A percentile compares a stretch with the other conserved stretches of the same genome.
These are phyloP conservation scores for Dipteronia sinensis DNA, from an alignment of 345 rosid genomes.

Conservation along the genomic window DNA sequence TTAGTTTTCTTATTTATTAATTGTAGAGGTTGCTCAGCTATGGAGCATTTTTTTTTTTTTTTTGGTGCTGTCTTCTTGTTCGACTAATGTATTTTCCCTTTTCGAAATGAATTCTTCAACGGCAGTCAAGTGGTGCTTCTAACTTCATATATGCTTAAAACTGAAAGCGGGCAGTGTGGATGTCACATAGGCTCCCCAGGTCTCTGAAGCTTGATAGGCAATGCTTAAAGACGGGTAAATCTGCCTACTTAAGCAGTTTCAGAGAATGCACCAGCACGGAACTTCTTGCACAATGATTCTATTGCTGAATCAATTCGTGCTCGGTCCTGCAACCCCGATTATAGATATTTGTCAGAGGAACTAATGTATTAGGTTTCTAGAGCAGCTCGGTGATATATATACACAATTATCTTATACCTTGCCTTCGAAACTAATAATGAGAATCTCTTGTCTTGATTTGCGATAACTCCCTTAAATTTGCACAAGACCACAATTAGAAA, in stretches of 20 bases:
- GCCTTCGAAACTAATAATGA: constrained; percentile 63
- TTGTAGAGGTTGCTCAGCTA: neutral
- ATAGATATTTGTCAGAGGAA: neutral
- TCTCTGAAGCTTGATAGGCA: constrained; percentile 12
- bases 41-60: neutral
- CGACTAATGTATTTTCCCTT: neutral
- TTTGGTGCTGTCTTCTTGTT: neutral
- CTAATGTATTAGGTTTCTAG: neutral
- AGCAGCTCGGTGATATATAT: neutral
- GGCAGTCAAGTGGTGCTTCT: neutral
- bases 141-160: constrained; percentile 1
- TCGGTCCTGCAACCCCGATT: constrained; percentile 48
- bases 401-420: constrained; percentile 56
- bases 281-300: constrained; percentile 58
- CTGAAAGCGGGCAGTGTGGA: neutral
- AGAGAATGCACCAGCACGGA: constrained; percentile 45
- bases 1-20: neutral
- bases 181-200: constrained; percentile 8
- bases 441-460: constrained; percentile 71
- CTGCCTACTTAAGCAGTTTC: constrained; percentile 32
- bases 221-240: constrained; percentile 1
- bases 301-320: constrained; percentile 55
- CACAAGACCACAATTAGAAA: constrained; percentile 27
- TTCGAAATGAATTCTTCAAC: neutral
- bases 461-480: constrained; percentile 64